Percentiles rank a stretch among this genome's conserved stretches.
phyloP scores from a whole-genome alignment of 2,329 filamentous ascomycete genomes.

The Colletotrichum tabaci region DNA sequence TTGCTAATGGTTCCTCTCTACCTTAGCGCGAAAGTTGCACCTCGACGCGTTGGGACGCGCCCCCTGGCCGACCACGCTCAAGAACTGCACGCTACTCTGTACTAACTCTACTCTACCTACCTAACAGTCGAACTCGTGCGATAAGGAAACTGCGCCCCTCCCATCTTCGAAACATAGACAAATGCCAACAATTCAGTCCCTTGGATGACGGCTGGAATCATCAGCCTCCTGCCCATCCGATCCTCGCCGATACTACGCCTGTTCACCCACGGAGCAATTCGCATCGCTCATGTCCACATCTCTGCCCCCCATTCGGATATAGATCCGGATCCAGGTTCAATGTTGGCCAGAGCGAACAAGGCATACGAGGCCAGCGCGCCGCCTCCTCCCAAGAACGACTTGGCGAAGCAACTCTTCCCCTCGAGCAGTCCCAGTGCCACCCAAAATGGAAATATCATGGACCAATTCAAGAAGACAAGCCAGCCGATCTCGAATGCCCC shows the following conservation, averaged over 20 bases:
- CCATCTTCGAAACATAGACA: slow-evolving; percentile 8
- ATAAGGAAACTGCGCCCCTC: slow-evolving; percentile 21
- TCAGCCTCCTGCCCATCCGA: slow-evolving; percentile 50
- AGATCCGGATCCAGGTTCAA: slow-evolving; percentile 46
- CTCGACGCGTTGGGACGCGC: slow-evolving; percentile 29
- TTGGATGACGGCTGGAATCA: slow-evolving; percentile 56
- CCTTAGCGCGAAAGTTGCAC: slow-evolving; percentile 22
- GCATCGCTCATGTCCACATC: slow-evolving; percentile 47
- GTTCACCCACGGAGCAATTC: slow-evolving; percentile 46
- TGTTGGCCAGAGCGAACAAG: slow-evolving; percentile 56
- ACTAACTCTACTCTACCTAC: too few relatives aligned
- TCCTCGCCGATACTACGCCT: slow-evolving; percentile 55
- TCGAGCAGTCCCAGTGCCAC: slow-evolving; percentile 67
- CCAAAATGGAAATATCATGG: slow-evolving; percentile 63
- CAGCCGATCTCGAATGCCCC: slow-evolving; percentile 52
- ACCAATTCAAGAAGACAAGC: slow-evolving; percentile 62
- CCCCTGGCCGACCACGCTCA: slow-evolving; percentile 3
- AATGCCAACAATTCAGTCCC: slow-evolving; percentile 27
- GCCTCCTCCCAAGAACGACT: slow-evolving; percentile 50
- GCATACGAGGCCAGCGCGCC: slow-evolving; percentile 56
- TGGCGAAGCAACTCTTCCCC: slow-evolving; percentile 69
- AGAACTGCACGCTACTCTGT: background rate
- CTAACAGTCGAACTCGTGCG: slow-evolving; percentile 17
- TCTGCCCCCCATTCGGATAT: slow-evolving; percentile 27
- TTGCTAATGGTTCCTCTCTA: slow-evolving; percentile 9